A percentile compares a stretch with the other conserved stretches of the same genome.
Evolutionary conservation across 2,329 filamentous ascomycete genomes (phyloP).

Genomic region (Albifimbria verrucaria): DNA sequence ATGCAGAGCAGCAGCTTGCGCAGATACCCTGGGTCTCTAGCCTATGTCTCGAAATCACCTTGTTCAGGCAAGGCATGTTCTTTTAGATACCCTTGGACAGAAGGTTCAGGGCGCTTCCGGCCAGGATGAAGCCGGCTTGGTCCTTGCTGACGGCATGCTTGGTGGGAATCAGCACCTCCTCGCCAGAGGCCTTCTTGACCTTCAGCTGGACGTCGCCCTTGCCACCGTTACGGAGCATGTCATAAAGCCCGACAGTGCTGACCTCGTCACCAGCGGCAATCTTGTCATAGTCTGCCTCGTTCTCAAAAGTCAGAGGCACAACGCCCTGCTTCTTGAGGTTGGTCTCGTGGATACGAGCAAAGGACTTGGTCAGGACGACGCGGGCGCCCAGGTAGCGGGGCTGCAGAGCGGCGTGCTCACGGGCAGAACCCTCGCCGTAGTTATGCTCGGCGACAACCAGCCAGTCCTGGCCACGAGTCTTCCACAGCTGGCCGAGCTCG

Average conservation of each 20-base stretch:
- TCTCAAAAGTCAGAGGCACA: constrained; percentile 84
- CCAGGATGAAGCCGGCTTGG: constrained; percentile 88
- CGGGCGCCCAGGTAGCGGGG: constrained; percentile 86
- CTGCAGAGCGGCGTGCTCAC: constrained; percentile 87
- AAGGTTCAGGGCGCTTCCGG: constrained; percentile 90
- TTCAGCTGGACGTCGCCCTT: constrained; percentile 69
- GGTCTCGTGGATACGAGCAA: constrained; percentile 91
- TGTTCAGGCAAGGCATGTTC: neutral
- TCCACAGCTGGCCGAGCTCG: constrained; percentile 82
- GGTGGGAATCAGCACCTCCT: constrained; percentile 69
- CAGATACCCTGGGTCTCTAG: no score
- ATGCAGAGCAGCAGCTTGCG: no score
- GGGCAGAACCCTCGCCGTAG: constrained; percentile 87
- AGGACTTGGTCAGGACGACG: constrained; percentile 80
- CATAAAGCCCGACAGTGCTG: constrained; percentile 75
- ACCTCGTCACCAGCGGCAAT: constrained; percentile 83
- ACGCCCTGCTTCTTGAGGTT: constrained; percentile 98
- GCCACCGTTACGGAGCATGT: constrained; percentile 76
- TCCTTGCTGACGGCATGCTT: constrained; percentile 86
- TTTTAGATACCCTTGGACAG: constrained; percentile 58
- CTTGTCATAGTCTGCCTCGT: constrained; percentile 83
- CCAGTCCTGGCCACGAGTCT: constrained; percentile 72
- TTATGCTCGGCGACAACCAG: constrained; percentile 97
- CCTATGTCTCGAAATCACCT: neutral
- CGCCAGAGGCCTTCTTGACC: constrained; percentile 61